Percentiles rank a stretch among this genome's conserved stretches.
Conservation (phyloP, 2,329 filamentous ascomycete genomes). For the Trichoderma sp. region DNA sequence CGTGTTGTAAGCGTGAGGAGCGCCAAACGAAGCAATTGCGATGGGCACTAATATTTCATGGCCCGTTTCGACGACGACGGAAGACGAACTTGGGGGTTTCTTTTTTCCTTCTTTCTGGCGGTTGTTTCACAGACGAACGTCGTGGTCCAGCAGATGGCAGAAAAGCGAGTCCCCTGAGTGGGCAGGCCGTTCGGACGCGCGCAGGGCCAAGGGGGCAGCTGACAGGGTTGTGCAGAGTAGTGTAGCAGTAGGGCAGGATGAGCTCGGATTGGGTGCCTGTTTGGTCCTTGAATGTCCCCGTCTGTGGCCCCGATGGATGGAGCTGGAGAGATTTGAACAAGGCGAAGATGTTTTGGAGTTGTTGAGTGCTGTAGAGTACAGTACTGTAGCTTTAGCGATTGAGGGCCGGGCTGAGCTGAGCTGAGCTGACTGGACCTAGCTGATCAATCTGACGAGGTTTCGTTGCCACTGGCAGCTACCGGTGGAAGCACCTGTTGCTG, state of each 20-base stretch:
- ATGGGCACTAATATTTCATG: slow-evolving; percentile 40
- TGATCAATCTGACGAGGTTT: background rate
- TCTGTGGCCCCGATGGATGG: slow-evolving; percentile 23
- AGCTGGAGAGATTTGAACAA: slow-evolving; percentile 18
- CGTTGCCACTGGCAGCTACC: slow-evolving; percentile 5
- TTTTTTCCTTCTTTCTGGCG: slow-evolving; percentile 26
- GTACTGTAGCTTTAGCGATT: background rate
- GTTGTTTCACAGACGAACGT: slow-evolving; percentile 32
- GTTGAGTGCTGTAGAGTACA: background rate
- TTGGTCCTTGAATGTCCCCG: slow-evolving; percentile 2
- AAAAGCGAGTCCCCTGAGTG: slow-evolving; percentile 19
- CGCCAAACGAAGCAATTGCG: slow-evolving; percentile 38
- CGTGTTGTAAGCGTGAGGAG: slow-evolving; percentile 24
- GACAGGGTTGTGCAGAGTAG: slow-evolving; percentile 3
- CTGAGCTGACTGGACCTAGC: slow-evolving; percentile 7
- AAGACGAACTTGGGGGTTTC: slow-evolving; percentile 24
- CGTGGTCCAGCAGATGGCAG: slow-evolving; percentile 25
- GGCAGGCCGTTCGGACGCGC: slow-evolving; percentile 19
- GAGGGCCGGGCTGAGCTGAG: background rate
- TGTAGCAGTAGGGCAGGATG: slow-evolving; percentile 14
- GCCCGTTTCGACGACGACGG: slow-evolving; percentile 32
- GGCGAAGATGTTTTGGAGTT: slow-evolving; percentile 18
- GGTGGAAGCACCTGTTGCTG: background rate
- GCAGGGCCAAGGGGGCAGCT: slow-evolving; percentile 18
- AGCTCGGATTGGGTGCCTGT: slow-evolving; percentile 19